These are phyloP conservation scores for Lepidium aucheri DNA, from an alignment of 345 rosid species.

Conservation along the genomic window DNA sequence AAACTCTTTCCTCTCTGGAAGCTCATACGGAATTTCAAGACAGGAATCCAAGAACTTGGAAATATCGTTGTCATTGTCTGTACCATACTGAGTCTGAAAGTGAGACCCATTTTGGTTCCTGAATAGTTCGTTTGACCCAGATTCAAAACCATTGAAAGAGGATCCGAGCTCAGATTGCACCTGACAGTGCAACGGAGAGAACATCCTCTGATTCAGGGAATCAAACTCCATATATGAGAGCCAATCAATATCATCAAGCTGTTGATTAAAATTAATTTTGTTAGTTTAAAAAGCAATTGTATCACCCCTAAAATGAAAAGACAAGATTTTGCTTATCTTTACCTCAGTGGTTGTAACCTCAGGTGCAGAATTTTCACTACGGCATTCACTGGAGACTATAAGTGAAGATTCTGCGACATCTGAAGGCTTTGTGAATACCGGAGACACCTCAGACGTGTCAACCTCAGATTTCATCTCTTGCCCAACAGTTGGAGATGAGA, in stretches of 20 bases:
- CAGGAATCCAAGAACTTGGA: constrained; percentile 35
- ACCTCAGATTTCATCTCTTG: constrained; percentile 15
- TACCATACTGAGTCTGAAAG: constrained; percentile 13
- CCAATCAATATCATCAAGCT: constrained; percentile 31
- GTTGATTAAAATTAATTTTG: constrained; percentile 13
- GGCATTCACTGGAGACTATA: constrained; percentile 10
- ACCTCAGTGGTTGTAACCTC: constrained; percentile 30
- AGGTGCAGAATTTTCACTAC: constrained; percentile 8
- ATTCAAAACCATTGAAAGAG: constrained; percentile 16
- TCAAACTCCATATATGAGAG: constrained; percentile 17
- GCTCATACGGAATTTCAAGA: constrained; percentile 29
- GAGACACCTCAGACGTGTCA: constrained; percentile 26
- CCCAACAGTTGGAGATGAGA: constrained; percentile 30
- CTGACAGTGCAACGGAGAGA: constrained; percentile 41
- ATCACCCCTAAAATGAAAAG: not conserved
- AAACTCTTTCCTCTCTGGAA: not conserved
- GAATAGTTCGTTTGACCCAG: constrained; percentile 8
- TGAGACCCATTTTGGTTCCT: not conserved
- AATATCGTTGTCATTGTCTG: constrained; percentile 29
- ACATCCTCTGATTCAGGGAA: constrained; percentile 24
- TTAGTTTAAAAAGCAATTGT: not conserved
- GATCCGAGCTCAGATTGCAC: constrained; percentile 32
- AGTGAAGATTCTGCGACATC: not conserved
- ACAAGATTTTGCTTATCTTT: constrained; percentile 1
- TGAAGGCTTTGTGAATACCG: not conserved